These are phyloP conservation scores for Pinus tabuliformis DNA, from an alignment of 75 land plant genomes.

Conservation along the genomic window DNA sequence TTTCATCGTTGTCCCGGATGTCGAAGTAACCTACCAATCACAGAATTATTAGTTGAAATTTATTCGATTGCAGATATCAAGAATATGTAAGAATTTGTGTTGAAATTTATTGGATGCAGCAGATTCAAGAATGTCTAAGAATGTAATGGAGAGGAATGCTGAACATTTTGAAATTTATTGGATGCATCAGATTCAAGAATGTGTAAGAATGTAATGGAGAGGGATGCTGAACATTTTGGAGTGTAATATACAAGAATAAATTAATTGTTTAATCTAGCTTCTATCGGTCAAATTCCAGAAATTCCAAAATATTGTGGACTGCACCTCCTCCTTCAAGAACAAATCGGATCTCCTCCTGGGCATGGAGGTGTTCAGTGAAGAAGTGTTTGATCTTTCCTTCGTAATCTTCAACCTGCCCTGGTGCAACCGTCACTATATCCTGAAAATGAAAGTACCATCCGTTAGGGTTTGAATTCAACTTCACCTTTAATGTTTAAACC, in stretches of 20 bases:
- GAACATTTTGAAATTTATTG: no score
- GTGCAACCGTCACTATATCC: conserved; percentile 26
- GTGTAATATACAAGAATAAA: no score
- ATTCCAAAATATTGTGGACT: background rate
- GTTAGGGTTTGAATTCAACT: background rate
- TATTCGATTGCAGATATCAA: no score
- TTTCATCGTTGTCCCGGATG: conserved; percentile 26
- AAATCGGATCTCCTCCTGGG: conserved; percentile 29
- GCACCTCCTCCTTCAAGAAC: conserved; percentile 26
- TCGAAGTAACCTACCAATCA: conserved; percentile 29
- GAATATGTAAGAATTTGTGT: no score
- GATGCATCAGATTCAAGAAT: no score
- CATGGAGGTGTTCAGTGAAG: conserved; percentile 25
- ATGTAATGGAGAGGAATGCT: no score
- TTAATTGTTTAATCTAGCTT: no score
- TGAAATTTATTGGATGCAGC: no score
- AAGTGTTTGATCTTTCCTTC: conserved; percentile 18
- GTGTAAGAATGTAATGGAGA: no score
- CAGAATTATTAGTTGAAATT: background rate
- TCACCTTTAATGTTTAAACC: background rate
- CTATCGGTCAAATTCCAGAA: no score
- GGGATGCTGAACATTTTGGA: no score
- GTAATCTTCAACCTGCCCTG: conserved; percentile 20
- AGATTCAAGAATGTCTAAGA: no score
- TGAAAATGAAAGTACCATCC: background rate